Evolutionary conservation across 2,329 filamentous ascomycete genomes (phyloP), one percentile per base, ranked within the genome.

Genomic region (Colletotrichum lindemuthianum): DNA sequence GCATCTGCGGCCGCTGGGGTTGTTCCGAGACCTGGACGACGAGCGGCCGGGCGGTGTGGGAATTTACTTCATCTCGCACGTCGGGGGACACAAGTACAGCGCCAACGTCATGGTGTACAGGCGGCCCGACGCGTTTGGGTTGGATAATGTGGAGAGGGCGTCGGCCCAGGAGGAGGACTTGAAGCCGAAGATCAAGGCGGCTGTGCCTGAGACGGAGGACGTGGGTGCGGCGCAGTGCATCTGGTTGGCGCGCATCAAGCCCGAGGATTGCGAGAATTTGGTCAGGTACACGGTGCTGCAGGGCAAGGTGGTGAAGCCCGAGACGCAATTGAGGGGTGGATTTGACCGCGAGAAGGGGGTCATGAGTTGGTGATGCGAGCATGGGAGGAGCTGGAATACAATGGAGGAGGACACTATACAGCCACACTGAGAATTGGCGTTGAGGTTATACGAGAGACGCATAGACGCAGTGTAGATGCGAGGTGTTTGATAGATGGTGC

Each of bases 41-140:
- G 89, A 93, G 76, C 82, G 96, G 63, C 93, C 94, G 0, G 95
- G 95, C 10, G 96, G 96, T 11, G 95, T 97, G 6, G 95, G 93
- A 0, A 92, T 99, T 69, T 97, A 97, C 79, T 98, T 97, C 75
- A 96, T 98, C 73, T 95, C 89, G 70, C 96, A 99, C 74, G 93
- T 97, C 3, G 96, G 96, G 34, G 96, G 96, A 0, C 96, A 99
- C 82, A 97, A 97, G 81, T 98, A 97, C 79, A 89, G 90, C 50
- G 96, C 96, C 34, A 99, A 99, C 72, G 88, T 98, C 70, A 92
- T 99, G 82, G 84, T 99, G 1, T 98, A 99, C 76, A 86, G 96
- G 9, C 84, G 85, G 58, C 82, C 81, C 7, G 81, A 88, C 70
- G 82, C 86, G 1, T 88, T 87, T 71, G 85, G 84, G 0, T 70